These are phyloP conservation scores for Buddleja alternifolia DNA, from an alignment of 257 asterid species.

Conservation along the genomic window DNA sequence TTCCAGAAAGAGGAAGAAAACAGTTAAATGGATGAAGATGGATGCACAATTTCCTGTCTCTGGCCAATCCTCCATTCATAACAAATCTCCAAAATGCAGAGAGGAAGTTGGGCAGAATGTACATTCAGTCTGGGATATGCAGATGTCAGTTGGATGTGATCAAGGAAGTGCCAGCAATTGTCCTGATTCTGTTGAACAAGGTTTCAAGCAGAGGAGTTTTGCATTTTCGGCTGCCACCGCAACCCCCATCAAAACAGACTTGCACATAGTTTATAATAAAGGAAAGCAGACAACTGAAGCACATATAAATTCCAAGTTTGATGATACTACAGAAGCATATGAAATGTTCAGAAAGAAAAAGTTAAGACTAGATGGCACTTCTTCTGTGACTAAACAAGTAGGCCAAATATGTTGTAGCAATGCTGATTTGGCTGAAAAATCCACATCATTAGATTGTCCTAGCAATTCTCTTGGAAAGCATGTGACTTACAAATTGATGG, in stretches of 20 bases:
- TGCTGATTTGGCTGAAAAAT: constrained; percentile 35
- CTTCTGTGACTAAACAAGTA: constrained; percentile 32
- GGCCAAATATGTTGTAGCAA: constrained; percentile 25
- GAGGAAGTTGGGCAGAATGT: constrained; percentile 36
- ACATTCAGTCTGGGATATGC: constrained; percentile 28
- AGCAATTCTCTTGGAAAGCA: constrained; percentile 29
- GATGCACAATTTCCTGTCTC: constrained; percentile 39
- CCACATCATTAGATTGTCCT: constrained; percentile 33
- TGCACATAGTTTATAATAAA: constrained; percentile 27
- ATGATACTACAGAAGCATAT: constrained; percentile 26
- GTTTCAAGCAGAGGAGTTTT: constrained; percentile 35
- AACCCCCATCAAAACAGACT: constrained; percentile 28
- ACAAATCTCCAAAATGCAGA: constrained; percentile 28
- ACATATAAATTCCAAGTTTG: constrained; percentile 27
- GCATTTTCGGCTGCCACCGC: constrained; percentile 30
- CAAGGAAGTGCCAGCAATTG: constrained; percentile 36
- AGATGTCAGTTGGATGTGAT: constrained; percentile 33
- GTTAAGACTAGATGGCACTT: constrained; percentile 34
- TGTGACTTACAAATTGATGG: constrained; percentile 31
- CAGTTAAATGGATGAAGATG: constrained; percentile 47
- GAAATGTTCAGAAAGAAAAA: constrained; percentile 42
- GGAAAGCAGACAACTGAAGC: constrained; percentile 35
- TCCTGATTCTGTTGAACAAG: constrained; percentile 33
- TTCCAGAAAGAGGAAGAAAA: constrained; percentile 40
- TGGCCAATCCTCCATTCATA: constrained; percentile 32